These are phyloP conservation scores for Xylariales sp. DNA, from an alignment of 2,329 filamentous ascomycete genomes.

Conservation along the genomic window DNA sequence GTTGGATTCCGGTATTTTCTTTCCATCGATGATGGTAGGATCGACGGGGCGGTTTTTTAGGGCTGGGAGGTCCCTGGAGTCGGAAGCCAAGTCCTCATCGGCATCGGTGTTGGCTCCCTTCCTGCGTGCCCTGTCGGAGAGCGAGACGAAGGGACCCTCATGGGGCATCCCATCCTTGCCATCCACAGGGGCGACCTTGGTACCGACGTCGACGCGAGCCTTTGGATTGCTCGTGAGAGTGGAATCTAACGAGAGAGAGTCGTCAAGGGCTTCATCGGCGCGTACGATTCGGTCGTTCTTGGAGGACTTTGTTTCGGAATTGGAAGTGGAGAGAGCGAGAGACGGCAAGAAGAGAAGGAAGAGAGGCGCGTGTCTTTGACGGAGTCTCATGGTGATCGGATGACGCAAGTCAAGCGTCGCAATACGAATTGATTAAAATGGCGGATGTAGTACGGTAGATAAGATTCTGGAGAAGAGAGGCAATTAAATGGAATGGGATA, in stretches of 20 bases:
- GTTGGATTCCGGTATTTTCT: slow-evolving; percentile 71
- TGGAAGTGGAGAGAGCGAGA: slow-evolving; percentile 43
- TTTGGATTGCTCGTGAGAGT: slow-evolving; percentile 52
- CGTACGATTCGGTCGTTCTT: slow-evolving; percentile 35
- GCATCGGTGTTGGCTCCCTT: slow-evolving; percentile 49
- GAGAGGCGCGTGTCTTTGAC: slow-evolving; percentile 44
- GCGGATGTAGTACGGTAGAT: background rate
- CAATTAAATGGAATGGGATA: background rate
- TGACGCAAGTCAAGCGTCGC: slow-evolving; percentile 1
- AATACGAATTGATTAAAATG: slow-evolving; percentile 25
- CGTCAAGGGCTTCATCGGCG: slow-evolving; percentile 28
- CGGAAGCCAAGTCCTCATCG: slow-evolving; percentile 43
- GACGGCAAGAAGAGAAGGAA: slow-evolving; percentile 48
- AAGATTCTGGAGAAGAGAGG: background rate
- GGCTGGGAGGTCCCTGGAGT: slow-evolving; percentile 55
- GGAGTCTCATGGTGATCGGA: slow-evolving; percentile 46
- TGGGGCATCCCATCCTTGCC: slow-evolving; percentile 95
- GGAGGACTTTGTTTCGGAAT: slow-evolving; percentile 36
- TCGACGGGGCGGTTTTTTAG: slow-evolving; percentile 64
- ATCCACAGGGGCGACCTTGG: slow-evolving; percentile 88
- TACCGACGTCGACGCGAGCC: slow-evolving; percentile 56
- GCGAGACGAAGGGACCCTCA: slow-evolving; percentile 80
- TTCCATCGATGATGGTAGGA: slow-evolving; percentile 66
- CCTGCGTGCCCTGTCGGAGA: slow-evolving; percentile 57
- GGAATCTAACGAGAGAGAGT: slow-evolving; percentile 42